Base-by-base conservation (phyloP, 2,329 filamentous ascomycete species). In the Coniochaeta sp. region DNA sequence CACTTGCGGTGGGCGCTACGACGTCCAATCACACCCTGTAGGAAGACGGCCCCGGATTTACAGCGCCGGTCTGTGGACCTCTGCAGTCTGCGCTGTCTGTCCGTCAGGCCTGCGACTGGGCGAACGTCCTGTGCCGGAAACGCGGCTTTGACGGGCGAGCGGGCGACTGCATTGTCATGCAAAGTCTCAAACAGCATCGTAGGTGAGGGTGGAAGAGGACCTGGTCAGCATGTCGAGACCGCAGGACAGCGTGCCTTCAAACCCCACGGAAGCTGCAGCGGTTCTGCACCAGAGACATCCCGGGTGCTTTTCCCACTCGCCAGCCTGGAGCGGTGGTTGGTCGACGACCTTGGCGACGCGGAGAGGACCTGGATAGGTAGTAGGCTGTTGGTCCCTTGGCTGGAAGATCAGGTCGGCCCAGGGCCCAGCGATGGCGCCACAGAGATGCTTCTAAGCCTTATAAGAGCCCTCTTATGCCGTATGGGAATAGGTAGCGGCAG, bases 111-210 rank as follows among this genome's bases (percentile, higher is more conserved):
- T 48, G 18, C 45, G 18, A 48, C 45, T 18, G 31, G 13, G 33
- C 14, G 40, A 24, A 31, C 47, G n/a, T n/a, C n/a, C n/a, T 14
- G 31, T 33, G 16, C 12, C 33, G 22, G 18, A 38, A 22, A 9
- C 10, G 33, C 18, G 33, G 20, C 38, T 42, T n/a, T 30, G 20
- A 38, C 45, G 26, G 38, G 6, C 22, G 26, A 58, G 53, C 52
- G 56, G 52, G 56, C 53, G 49, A 55, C 52, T 53, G 38, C 38
- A 26, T 49, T 51, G 46, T 55, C 52, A 51, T 52, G 45, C 51
- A 55, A 49, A 54, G 51, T 31, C 40, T 22, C 48, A 38, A 38
- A 38, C 16, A 12, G 18, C 18, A 12, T 10, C n/a, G n/a, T n/a
- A n/a, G n/a, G n/a, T 35, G 32, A 3, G 32, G 32, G 3, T 16